phyloP scores from a whole-genome alignment of 805 yeast genomes.

The Yamadazyma tumulicola region DNA sequence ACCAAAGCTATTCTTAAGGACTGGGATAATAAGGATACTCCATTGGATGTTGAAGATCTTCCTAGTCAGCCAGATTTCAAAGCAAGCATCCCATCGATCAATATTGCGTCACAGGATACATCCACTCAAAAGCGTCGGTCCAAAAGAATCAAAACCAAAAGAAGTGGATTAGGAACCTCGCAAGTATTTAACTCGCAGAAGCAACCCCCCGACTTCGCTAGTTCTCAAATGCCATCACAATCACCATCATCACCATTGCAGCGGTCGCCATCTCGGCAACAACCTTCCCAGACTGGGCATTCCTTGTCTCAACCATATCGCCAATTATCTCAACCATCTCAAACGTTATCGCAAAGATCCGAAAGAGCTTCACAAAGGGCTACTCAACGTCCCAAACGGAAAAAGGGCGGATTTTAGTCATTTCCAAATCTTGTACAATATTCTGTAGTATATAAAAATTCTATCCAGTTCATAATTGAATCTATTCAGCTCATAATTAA shows the following conservation, averaged over 20 bases:
- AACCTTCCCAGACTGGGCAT: too few relatives aligned
- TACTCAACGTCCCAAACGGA: too few relatives aligned
- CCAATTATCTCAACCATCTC: too few relatives aligned
- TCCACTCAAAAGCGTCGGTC: conserved; percentile 4
- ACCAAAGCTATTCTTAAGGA: conserved; percentile 12
- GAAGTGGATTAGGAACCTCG: conserved; percentile 1
- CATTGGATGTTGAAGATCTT: conserved; percentile 6
- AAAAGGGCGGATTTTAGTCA: too few relatives aligned
- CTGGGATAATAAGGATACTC: conserved; percentile 15
- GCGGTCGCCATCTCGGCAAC: too few relatives aligned
- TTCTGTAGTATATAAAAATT: too few relatives aligned
- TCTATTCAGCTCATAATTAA: too few relatives aligned
- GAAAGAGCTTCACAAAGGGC: too few relatives aligned
- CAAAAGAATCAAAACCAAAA: conserved; percentile 1
- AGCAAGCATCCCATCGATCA: conserved; percentile 16
- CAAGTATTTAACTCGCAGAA: neutral
- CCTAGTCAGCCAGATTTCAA: conserved; percentile 1
- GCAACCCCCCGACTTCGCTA: neutral
- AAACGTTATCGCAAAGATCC: too few relatives aligned
- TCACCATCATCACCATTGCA: neutral
- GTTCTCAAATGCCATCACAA: neutral
- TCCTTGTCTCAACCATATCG: too few relatives aligned
- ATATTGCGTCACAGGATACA: conserved; percentile 11
- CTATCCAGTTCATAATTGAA: too few relatives aligned
- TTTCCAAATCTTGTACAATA: too few relatives aligned